Base-by-base conservation (phyloP, 1,284 basidiomycete genomes). In the Sphagnurus paluster region DNA sequence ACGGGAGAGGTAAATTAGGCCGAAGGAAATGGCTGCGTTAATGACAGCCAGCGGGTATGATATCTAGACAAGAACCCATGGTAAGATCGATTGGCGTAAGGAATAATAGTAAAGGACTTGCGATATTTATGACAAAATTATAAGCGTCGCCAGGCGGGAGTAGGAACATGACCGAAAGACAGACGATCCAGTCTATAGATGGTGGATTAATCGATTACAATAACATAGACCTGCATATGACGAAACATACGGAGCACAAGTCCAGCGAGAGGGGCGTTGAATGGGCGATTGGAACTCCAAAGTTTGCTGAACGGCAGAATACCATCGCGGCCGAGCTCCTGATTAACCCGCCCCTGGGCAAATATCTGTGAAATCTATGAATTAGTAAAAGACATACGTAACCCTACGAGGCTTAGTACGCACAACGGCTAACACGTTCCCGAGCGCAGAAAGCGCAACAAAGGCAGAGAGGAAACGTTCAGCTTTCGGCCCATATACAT, bases 391-490 rank as follows among this genome's bases (percentile, higher is more conserved):
- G n/a, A n/a, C n/a, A n/a, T n/a, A n/a, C n/a, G n/a, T n/a, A n/a
- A n/a, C n/a, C n/a, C n/a, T n/a, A n/a, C n/a, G n/a, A n/a, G n/a
- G n/a, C n/a, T n/a, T n/a, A n/a, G n/a, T 5, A 56, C 59, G 4
- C 39, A 64, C 65, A 49, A 64, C 52, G n/a, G 48, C 65, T 20
- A 80, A 56, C 17, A 78, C 65, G 50, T 77, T 78, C 10, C 76
- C 79, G 2, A 79, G 53, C 1, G 73, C 66, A 1, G 76, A 77
- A 3, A 79, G 54, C 0, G 76, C 73, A 21, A 81, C 70, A 1
- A 79, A 64, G 0, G 63, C 61, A 43, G 72, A 74, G 3, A 80
- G 64, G 4, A 59, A 52, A 48, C 68, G 63, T 50, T 76, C 75
- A 0, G 75, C 67, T 9, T 59, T 51, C 5, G 62, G 56, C 3